These are phyloP conservation scores for Tanacetum coccineum DNA, from an alignment of 129 eudicot species.

Conservation along the genomic window DNA sequence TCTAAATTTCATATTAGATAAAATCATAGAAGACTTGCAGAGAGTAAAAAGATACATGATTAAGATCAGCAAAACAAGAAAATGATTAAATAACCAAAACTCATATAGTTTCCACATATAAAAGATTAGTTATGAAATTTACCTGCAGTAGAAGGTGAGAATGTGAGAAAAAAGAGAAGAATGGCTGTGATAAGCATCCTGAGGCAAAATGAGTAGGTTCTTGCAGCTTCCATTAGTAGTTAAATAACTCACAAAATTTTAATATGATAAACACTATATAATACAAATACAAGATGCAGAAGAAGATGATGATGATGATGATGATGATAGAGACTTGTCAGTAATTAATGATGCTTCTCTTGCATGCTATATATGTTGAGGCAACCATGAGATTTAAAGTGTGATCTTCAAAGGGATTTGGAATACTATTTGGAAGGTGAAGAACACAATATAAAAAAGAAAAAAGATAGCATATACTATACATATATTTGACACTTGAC, in stretches of 20 bases:
- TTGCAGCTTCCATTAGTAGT: slow-evolving; percentile 45
- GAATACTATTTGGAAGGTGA: slow-evolving; percentile 26
- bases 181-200: slow-evolving; percentile 33
- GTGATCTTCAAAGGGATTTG: slow-evolving; percentile 10
- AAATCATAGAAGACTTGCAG: not conserved
- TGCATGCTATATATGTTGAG: slow-evolving; percentile 17
- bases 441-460: slow-evolving; percentile 29
- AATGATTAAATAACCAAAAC: not conserved
- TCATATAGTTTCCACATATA: slow-evolving; percentile 1
- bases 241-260: slow-evolving; percentile 11
- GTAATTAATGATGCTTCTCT: slow-evolving; percentile 27
- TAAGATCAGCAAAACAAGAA: slow-evolving; percentile 2
- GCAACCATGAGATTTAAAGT: slow-evolving; percentile 13
- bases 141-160: slow-evolving; percentile 53
- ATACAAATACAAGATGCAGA: slow-evolving; percentile 25
- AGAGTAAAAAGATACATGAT: slow-evolving; percentile 11
- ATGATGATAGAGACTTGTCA: slow-evolving; percentile 23
- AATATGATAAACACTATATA: slow-evolving; percentile 23
- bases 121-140: slow-evolving; percentile 2
- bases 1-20: slow-evolving; percentile 1
- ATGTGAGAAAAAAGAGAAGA: slow-evolving; percentile 36
- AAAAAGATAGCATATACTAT: not conserved
- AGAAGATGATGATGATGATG: slow-evolving; percentile 11
- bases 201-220: slow-evolving; percentile 28
- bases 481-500: slow-evolving; percentile 4